A percentile compares a stretch with the other conserved stretches of the same genome.
phyloP scores from a whole-genome alignment of 1,284 basidiomycete species.

The Cryptococcus sp. region DNA sequence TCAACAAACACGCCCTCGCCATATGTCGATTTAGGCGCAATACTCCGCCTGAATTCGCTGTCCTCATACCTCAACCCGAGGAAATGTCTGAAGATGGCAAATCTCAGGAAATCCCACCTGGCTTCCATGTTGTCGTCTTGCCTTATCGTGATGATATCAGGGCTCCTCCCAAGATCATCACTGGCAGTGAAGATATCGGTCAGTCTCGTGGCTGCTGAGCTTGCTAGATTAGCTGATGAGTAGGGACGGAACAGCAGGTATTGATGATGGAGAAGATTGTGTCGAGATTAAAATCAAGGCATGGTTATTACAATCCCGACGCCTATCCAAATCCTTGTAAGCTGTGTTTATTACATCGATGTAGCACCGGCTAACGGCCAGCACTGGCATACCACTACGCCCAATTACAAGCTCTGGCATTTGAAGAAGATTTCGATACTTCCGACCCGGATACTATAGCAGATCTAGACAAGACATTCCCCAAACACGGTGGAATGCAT shows the following conservation, averaged over 20 bases:
- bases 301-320: slow-evolving; percentile 76
- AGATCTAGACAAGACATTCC: slow-evolving; percentile 64
- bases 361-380: slow-evolving; percentile 6
- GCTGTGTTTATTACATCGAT: slow-evolving; percentile 18
- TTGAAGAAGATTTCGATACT: slow-evolving; percentile 77
- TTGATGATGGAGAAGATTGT: slow-evolving; percentile 70
- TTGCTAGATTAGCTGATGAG: background rate
- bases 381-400: slow-evolving; percentile 78
- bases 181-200: slow-evolving; percentile 13
- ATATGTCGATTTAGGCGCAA: slow-evolving; percentile 69
- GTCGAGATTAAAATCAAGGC: slow-evolving; percentile 71
- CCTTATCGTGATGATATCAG: slow-evolving; percentile 95
- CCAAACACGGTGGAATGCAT: slow-evolving; percentile 72
- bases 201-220: background rate
- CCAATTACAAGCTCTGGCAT: slow-evolving; percentile 84
- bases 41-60: slow-evolving; percentile 72
- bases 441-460: slow-evolving; percentile 56
- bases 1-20: slow-evolving; percentile 75
- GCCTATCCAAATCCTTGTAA: slow-evolving; percentile 87
- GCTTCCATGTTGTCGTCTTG: slow-evolving; percentile 85
- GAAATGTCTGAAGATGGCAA: slow-evolving; percentile 61
- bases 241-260: slow-evolving; percentile 66
- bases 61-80: slow-evolving; percentile 84
- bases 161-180: slow-evolving; percentile 55
- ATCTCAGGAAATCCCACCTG: slow-evolving; percentile 72